Conservation (phyloP, 495 filamentous ascomycete species). For the Penicillium goetzii region DNA sequence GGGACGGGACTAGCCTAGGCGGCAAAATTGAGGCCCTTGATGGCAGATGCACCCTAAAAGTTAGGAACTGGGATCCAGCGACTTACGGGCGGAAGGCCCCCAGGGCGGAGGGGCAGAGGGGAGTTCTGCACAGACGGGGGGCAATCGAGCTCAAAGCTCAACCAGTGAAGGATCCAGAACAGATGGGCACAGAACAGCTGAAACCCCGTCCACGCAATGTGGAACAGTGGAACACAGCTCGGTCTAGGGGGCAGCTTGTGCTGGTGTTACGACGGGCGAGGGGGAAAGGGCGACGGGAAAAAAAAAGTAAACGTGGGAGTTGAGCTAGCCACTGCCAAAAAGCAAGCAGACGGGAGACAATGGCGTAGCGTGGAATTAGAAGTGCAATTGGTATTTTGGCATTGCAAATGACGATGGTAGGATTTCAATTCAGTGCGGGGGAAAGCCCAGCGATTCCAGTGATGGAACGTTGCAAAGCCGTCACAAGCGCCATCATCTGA, state of each 20-base stretch:
- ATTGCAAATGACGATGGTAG: slow-evolving; percentile 4
- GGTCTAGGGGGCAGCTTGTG: neutral
- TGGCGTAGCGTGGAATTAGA: neutral
- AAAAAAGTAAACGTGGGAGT: slow-evolving; percentile 13
- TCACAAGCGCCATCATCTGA: slow-evolving; percentile 8
- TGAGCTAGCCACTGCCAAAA: slow-evolving; percentile 24
- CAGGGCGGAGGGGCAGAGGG: neutral
- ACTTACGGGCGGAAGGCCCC: neutral
- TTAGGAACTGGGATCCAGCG: slow-evolving; percentile 18
- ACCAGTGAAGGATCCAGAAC: neutral
- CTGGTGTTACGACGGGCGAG: slow-evolving; percentile 8
- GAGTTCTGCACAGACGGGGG: slow-evolving; percentile 2
- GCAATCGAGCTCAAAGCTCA: neutral
- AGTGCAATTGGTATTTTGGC: neutral
- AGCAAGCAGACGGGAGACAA: slow-evolving; percentile 7
- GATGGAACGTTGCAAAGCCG: slow-evolving; percentile 26
- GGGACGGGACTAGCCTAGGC: neutral
- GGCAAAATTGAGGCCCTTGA: slow-evolving; percentile 13
- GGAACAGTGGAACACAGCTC: slow-evolving; percentile 3
- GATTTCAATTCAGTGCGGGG: slow-evolving; percentile 5
- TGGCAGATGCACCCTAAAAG: slow-evolving; percentile 15
- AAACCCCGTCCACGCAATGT: slow-evolving; percentile 9
- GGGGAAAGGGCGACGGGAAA: neutral
- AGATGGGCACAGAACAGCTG: neutral
- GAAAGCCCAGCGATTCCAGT: slow-evolving; percentile 10